These are phyloP conservation scores for Cnidoscolus chayamansa DNA, from an alignment of 441 rosid species.

Conservation along the genomic window DNA sequence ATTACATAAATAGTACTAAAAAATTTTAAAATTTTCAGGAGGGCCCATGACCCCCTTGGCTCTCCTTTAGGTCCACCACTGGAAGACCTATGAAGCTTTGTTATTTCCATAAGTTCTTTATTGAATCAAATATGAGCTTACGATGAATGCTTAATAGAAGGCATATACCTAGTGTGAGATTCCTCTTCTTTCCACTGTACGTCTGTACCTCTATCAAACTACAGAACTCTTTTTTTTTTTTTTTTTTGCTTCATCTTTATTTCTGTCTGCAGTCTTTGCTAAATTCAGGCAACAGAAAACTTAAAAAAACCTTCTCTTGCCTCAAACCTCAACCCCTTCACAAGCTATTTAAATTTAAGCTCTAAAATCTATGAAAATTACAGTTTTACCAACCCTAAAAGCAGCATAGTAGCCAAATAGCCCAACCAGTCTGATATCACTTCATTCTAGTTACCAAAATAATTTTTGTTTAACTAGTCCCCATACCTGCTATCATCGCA, in stretches of 20 bases:
- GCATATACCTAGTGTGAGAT: background rate
- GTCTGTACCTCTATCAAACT: background rate
- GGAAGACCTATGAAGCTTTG: background rate
- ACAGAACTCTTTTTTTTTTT: background rate
- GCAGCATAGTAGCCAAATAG: background rate
- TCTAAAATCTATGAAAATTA: background rate
- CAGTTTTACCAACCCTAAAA: background rate
- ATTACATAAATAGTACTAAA: too few relatives aligned
- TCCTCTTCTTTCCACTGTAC: background rate
- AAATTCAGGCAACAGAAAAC: background rate
- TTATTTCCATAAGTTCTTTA: background rate
- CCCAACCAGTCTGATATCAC: background rate
- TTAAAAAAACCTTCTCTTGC: background rate
- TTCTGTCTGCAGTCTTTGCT: background rate
- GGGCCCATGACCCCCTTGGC: too few relatives aligned
- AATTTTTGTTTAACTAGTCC: background rate
- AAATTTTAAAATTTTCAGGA: too few relatives aligned
- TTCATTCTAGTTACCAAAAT: constrained; percentile 1
- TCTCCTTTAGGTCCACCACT: too few relatives aligned
- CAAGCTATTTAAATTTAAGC: background rate
- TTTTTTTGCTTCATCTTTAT: background rate
- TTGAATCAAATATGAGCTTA: background rate
- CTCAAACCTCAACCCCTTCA: background rate
- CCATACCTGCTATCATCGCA: background rate
- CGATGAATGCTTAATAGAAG: background rate